Percentiles rank a stretch among this genome's conserved stretches.
These are phyloP conservation scores for Leersia perrieri DNA, from an alignment of 176 grass and related monocot genomes.

Conservation along the genomic window DNA sequence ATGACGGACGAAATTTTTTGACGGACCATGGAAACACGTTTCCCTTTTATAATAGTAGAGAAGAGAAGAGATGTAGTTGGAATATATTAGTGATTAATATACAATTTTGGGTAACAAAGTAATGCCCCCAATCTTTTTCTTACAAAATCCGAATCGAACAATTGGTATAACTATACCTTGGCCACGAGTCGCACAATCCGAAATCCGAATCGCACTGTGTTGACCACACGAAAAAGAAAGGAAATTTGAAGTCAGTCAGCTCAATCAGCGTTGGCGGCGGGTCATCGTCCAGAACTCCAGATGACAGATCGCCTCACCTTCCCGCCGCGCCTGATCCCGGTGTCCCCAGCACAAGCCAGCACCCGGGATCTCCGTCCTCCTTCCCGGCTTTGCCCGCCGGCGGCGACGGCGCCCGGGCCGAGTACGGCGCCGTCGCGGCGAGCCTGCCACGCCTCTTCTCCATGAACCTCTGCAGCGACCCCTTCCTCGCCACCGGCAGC, in stretches of 20 bases:
- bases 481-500: slow-evolving; percentile 52
- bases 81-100: too few species aligned
- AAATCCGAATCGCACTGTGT: background rate
- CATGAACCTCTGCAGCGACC: slow-evolving; percentile 59
- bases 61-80: too few species aligned
- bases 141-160: too few species aligned
- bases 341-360: background rate
- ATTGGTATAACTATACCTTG: too few species aligned
- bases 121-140: too few species aligned
- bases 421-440: slow-evolving; percentile 21
- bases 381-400: background rate
- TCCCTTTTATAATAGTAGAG: too few species aligned
- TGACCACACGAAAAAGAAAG: background rate
- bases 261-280: background rate
- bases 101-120: too few species aligned
- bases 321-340: background rate
- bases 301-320: background rate
- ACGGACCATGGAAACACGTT: too few species aligned
- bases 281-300: too few species aligned
- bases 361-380: background rate
- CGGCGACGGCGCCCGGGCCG: background rate
- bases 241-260: background rate
- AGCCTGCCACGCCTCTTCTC: slow-evolving; percentile 59
- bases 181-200: too few species aligned
- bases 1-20: too few species aligned